Percentiles rank a stretch among this genome's conserved stretches.
These are phyloP conservation scores for Butyriboletus loyo DNA, from an alignment of 768 basidiomycete species.

Conservation along the genomic window DNA sequence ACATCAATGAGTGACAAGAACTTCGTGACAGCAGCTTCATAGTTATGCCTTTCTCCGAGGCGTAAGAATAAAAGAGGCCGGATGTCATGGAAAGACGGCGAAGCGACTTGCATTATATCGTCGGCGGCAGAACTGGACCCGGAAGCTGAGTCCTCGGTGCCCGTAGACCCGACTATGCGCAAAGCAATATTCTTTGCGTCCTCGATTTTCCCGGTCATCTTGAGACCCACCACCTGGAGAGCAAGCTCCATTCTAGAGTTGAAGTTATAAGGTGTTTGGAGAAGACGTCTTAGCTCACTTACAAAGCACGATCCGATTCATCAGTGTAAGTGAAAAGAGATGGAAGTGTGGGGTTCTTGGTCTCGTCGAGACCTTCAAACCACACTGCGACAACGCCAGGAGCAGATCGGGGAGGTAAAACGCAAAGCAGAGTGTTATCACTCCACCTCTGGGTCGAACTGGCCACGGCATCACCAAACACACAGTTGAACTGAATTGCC, in stretches of 20 bases:
- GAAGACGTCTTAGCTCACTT: constrained; percentile 33
- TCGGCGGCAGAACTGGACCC: constrained; percentile 30
- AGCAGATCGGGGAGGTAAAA: constrained; percentile 76
- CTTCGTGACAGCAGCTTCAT: constrained; percentile 75
- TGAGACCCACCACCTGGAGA: constrained; percentile 89
- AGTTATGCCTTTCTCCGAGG: constrained; percentile 54
- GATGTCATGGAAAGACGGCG: constrained; percentile 47
- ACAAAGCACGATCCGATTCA: constrained; percentile 86
- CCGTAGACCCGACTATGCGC: constrained; percentile 82
- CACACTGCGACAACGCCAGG: constrained; percentile 89
- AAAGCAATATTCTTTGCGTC: constrained; percentile 92
- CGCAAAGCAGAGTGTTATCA: constrained; percentile 88
- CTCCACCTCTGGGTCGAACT: constrained; percentile 90
- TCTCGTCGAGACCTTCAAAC: constrained; percentile 73
- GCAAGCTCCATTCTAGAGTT: constrained; percentile 85
- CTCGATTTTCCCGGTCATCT: constrained; percentile 95
- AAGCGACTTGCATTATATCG: constrained; percentile 55
- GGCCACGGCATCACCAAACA: constrained; percentile 82
- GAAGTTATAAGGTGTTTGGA: constrained; percentile 12
- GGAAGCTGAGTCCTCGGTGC: constrained; percentile 44
- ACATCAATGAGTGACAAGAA: constrained; percentile 79
- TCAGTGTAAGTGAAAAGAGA: constrained; percentile 88
- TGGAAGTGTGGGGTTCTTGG: constrained; percentile 50
- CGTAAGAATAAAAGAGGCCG: constrained; percentile 56
- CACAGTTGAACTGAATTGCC: constrained; percentile 63